Conservation (phyloP, 2,329 filamentous ascomycete genomes). For the Fusarium veterinarium region DNA sequence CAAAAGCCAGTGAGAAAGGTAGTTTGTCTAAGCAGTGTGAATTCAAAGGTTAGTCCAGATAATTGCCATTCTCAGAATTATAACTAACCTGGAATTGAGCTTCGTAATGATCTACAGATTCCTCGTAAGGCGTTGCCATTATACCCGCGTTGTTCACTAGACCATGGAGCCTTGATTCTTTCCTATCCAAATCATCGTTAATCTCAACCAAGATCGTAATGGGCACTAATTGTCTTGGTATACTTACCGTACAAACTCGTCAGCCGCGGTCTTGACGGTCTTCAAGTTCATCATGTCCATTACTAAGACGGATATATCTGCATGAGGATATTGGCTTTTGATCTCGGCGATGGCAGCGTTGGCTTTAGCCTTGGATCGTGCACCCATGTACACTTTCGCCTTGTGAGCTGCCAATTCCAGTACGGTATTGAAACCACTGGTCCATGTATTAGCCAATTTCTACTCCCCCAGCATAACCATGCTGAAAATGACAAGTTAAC, state of each 20-base stretch:
- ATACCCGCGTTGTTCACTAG: constrained; percentile 24
- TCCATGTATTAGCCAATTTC: background rate
- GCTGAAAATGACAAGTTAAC: background rate
- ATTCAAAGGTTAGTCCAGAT: background rate
- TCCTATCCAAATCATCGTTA: background rate
- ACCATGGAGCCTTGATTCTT: background rate
- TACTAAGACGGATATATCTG: background rate
- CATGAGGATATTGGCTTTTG: background rate
- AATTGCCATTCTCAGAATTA: rapidly evolving
- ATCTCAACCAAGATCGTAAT: background rate
- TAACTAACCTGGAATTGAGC: constrained; percentile 5
- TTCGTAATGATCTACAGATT: constrained; percentile 13
- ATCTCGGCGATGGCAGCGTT: background rate
- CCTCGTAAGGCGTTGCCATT: constrained; percentile 20
- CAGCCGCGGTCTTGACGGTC: background rate
- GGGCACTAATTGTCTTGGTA: rapidly evolving
- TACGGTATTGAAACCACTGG: constrained; percentile 4
- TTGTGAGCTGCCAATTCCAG: background rate
- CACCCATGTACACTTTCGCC: constrained; percentile 15
- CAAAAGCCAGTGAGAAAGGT: constrained; percentile 24
- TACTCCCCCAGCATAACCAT: background rate
- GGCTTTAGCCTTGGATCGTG: constrained; percentile 3
- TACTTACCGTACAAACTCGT: background rate
- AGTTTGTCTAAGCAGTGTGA: constrained; percentile 1
- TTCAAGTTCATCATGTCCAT: constrained; percentile 5